Evolutionary conservation across 306 rosid genomes (phyloP).

Genomic region (Neltuma alba): DNA sequence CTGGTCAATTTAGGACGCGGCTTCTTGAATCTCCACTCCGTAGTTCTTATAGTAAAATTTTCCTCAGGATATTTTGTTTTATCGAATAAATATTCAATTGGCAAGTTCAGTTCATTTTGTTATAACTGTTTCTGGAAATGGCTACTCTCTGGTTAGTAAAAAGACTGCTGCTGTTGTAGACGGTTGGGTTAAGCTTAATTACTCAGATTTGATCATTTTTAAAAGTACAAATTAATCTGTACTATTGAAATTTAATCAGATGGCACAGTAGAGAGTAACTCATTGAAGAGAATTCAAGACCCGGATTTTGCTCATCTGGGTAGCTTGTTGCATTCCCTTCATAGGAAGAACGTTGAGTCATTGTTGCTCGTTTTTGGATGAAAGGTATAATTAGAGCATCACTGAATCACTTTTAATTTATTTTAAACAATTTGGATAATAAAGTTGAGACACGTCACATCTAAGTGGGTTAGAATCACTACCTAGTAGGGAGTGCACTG

Average conservation of each 20-base stretch:
- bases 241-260: background rate
- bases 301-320: background rate
- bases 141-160: background rate
- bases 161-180: background rate
- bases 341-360: too few species aligned
- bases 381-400: background rate
- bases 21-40: slow-evolving; percentile 10
- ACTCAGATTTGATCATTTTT: background rate
- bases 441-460: slow-evolving; percentile 27
- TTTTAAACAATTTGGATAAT: background rate
- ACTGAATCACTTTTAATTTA: background rate
- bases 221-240: too few species aligned
- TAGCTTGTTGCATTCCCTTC: background rate
- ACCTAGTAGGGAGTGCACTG: slow-evolving; percentile 8
- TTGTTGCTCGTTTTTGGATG: too few species aligned
- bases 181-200: background rate
- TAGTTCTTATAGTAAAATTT: background rate
- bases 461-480: slow-evolving; percentile 23
- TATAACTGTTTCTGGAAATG: background rate
- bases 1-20: background rate
- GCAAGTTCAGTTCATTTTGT: background rate
- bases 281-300: background rate
- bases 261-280: background rate
- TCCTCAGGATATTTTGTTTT: slow-evolving; percentile 24
- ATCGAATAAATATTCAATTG: slow-evolving; percentile 32